These are phyloP conservation scores for Lactarius hatsudake DNA, from an alignment of 768 basidiomycete species.

Conservation along the genomic window DNA sequence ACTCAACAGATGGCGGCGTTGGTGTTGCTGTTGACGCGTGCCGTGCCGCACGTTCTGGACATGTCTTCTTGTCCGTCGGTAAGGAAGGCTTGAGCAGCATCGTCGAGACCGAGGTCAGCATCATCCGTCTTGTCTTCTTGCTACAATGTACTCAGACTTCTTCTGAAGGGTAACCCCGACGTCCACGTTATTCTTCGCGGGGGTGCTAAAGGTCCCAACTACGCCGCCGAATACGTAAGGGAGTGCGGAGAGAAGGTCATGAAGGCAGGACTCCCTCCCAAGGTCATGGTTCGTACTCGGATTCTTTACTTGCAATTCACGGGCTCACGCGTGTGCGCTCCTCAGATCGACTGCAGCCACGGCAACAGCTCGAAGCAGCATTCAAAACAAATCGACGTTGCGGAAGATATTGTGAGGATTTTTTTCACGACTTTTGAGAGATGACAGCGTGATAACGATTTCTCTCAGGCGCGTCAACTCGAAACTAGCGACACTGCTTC, in stretches of 20 bases:
- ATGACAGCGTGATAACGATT: slow-evolving; percentile 26
- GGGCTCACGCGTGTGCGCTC: background rate
- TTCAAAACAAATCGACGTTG: slow-evolving; percentile 82
- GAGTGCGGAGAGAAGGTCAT: slow-evolving; percentile 69
- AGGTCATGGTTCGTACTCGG: slow-evolving; percentile 71
- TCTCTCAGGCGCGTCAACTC: slow-evolving; percentile 63
- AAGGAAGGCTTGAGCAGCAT: slow-evolving; percentile 95
- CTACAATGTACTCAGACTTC: background rate
- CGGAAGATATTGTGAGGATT: slow-evolving; percentile 76
- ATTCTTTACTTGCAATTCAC: slow-evolving; percentile 10
- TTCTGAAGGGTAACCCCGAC: slow-evolving; percentile 76
- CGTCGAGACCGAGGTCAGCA: slow-evolving; percentile 80
- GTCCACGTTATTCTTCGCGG: slow-evolving; percentile 96
- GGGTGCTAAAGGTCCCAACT: slow-evolving; percentile 88
- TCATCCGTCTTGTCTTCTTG: slow-evolving; percentile 1
- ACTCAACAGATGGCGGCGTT: slow-evolving; percentile 91
- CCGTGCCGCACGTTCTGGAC: slow-evolving; percentile 83
- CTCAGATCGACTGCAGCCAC: slow-evolving; percentile 92
- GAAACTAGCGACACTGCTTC: slow-evolving; percentile 66
- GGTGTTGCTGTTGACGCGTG: slow-evolving; percentile 94
- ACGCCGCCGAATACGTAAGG: slow-evolving; percentile 71
- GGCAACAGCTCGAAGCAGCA: slow-evolving; percentile 95
- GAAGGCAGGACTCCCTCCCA: slow-evolving; percentile 75
- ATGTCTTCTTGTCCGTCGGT: slow-evolving; percentile 95
- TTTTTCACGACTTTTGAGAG: slow-evolving; percentile 3